phyloP scores from a whole-genome alignment of 257 asterid species.

The Plantago elongata region DNA sequence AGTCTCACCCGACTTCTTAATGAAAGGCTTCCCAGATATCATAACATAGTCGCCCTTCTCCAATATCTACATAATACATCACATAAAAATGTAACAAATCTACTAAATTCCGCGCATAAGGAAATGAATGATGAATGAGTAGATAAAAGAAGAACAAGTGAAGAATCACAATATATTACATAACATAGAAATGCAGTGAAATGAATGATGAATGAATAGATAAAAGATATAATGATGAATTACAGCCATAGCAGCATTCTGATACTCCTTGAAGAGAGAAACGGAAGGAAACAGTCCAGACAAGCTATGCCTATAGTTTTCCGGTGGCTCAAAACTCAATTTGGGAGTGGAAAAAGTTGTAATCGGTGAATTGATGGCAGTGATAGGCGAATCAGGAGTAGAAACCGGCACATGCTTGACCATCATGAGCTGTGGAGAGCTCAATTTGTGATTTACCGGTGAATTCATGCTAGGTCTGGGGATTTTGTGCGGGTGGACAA shows the following conservation, averaged over 20 bases:
- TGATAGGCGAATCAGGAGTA: conserved; percentile 38
- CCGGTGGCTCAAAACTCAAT: conserved; percentile 39
- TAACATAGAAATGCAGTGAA: no score
- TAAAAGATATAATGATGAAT: conserved; percentile 1
- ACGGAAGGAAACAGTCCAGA: conserved; percentile 79
- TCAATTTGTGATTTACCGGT: conserved; percentile 23
- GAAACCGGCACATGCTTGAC: conserved; percentile 54
- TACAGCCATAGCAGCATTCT: conserved; percentile 97
- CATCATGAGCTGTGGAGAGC: conserved; percentile 45
- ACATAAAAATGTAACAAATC: not conserved
- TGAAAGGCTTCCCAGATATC: conserved; percentile 70
- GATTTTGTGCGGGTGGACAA: conserved; percentile 52
- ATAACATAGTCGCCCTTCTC: conserved; percentile 80
- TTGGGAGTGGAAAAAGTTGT: conserved; percentile 30
- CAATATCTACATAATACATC: conserved; percentile 53
- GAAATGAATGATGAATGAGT: no score
- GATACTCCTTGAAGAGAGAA: conserved; percentile 88
- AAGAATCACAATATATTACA: no score
- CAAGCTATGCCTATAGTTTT: conserved; percentile 70
- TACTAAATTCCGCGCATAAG: no score
- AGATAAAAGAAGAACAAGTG: no score
- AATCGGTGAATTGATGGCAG: conserved; percentile 13
- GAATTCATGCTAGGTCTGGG: conserved; percentile 31
- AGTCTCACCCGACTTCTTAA: conserved; percentile 71
- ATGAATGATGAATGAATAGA: not conserved